Evolutionary conservation across 345 rosid species (phyloP).

Genomic region (Melaleuca alternifolia): DNA sequence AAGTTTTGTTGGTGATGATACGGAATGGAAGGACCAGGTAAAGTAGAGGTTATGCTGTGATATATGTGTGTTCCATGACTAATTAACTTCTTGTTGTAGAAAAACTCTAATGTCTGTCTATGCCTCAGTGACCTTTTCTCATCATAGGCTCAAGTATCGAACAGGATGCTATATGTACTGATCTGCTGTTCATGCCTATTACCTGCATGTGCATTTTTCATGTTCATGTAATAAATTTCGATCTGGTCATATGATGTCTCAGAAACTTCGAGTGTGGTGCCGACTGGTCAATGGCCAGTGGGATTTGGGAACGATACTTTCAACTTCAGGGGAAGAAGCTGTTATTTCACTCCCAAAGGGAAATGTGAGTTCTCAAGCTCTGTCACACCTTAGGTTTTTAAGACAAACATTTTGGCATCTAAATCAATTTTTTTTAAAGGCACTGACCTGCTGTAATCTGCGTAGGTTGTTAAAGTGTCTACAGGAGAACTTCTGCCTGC

Average conservation of each 20-base stretch:
- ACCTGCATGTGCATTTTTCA: neutral
- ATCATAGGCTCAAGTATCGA: neutral
- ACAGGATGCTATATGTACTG: neutral
- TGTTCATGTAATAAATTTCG: neutral
- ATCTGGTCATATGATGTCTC: slow-evolving; percentile 4
- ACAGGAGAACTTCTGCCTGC: slow-evolving; percentile 79
- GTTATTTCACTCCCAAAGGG: slow-evolving; percentile 49
- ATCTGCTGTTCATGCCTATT: neutral
- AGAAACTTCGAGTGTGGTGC: slow-evolving; percentile 92
- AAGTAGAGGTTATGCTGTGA: neutral
- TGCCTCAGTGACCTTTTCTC: neutral
- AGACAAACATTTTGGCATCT: neutral
- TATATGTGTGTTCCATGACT: neutral
- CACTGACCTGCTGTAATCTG: slow-evolving; percentile 8
- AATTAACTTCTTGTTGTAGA: neutral
- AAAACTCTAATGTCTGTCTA: neutral
- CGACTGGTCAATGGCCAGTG: slow-evolving; percentile 45
- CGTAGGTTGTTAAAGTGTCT: slow-evolving; percentile 67
- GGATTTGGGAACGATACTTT: slow-evolving; percentile 69
- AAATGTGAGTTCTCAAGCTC: slow-evolving; percentile 39
- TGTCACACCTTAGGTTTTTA: neutral
- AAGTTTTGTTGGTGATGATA: neutral
- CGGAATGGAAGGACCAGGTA: neutral
- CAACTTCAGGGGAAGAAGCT: slow-evolving; percentile 60
- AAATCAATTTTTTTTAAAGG: neutral